These are phyloP conservation scores for Kluyveromyces nonfermentans DNA, from an alignment of 805 yeast species.

Conservation along the genomic window DNA sequence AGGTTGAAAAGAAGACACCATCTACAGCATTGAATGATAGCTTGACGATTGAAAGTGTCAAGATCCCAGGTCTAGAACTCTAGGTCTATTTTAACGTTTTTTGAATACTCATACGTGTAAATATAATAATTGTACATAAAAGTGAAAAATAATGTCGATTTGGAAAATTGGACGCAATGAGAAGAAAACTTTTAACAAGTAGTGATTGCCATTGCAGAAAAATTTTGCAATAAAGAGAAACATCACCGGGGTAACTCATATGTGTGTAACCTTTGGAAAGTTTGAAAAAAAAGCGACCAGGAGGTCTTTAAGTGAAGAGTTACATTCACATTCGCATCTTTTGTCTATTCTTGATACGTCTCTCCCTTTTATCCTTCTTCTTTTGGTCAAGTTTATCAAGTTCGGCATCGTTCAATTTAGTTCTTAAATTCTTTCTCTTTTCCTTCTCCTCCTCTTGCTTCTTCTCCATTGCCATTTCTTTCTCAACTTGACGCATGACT, in stretches of 20 bases:
- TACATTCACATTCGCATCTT: conserved; percentile 30
- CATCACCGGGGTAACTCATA: neutral
- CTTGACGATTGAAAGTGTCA: conserved; percentile 19
- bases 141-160: neutral
- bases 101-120: neutral
- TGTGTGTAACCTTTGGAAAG: neutral
- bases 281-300: neutral
- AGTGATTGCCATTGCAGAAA: neutral
- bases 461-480: conserved; percentile 61
- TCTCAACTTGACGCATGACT: conserved; percentile 51
- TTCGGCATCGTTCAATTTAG: conserved; percentile 58
- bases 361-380: conserved; percentile 71
- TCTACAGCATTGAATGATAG: conserved; percentile 12
- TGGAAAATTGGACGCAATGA: neutral
- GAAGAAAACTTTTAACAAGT: too few species aligned
- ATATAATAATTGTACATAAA: conserved; percentile 2
- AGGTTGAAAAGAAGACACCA: conserved; percentile 5
- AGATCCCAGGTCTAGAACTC: conserved; percentile 23
- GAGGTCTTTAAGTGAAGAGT: neutral
- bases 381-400: conserved; percentile 71
- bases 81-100: neutral
- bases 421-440: conserved; percentile 46
- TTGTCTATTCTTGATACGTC: conserved; percentile 60
- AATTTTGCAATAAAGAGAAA: neutral
- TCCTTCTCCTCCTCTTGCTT: conserved; percentile 61